These are phyloP conservation scores for Diaporthe velutina DNA, from an alignment of 2,329 filamentous ascomycete species.

Conservation along the genomic window DNA sequence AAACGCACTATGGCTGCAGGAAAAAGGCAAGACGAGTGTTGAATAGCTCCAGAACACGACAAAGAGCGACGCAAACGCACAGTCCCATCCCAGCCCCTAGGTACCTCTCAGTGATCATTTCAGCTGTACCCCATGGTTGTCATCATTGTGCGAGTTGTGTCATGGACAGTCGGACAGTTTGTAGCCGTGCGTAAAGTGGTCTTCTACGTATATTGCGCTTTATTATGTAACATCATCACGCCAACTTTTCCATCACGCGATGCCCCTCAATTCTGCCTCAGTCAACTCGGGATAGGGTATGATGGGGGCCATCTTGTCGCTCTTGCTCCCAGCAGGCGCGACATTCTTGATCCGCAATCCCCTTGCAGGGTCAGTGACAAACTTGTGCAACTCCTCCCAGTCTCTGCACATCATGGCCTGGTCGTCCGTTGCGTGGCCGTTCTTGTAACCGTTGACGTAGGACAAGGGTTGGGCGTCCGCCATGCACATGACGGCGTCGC, in stretches of 20 bases:
- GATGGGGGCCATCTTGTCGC: constrained; percentile 6
- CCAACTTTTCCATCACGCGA: background rate
- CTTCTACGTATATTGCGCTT: background rate
- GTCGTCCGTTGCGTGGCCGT: constrained; percentile 8
- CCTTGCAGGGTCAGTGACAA: background rate
- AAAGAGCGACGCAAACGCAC: background rate
- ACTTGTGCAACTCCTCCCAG: constrained; percentile 20
- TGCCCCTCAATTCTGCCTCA: background rate
- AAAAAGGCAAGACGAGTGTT: background rate
- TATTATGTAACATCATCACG: background rate
- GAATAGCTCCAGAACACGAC: background rate
- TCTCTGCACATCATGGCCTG: constrained; percentile 25
- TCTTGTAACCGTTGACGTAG: constrained; percentile 4
- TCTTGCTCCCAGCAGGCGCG: constrained; percentile 3
- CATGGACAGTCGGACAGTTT: background rate
- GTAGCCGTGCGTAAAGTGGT: background rate
- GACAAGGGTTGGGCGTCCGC: constrained; percentile 8
- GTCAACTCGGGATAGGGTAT: constrained; percentile 5
- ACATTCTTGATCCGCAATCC: constrained; percentile 11
- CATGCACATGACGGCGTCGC: constrained; percentile 18
- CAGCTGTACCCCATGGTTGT: background rate
- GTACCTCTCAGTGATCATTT: background rate
- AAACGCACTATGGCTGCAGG: background rate
- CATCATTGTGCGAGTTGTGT: background rate
- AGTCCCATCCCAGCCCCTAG: background rate